Conservation (phyloP, 2,329 filamentous ascomycete species). For the Leptographium wingfieldii region DNA sequence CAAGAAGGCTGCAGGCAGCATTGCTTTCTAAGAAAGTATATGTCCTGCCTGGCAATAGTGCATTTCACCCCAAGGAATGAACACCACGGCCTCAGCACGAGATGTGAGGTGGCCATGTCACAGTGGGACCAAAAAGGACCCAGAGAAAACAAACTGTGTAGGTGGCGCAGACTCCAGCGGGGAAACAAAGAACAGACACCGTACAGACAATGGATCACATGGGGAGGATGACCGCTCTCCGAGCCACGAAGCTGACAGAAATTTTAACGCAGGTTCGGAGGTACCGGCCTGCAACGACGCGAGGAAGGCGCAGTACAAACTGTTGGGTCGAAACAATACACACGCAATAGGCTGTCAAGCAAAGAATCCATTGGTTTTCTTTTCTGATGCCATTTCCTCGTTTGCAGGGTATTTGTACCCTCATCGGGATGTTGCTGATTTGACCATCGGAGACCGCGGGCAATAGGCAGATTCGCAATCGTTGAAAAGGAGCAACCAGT, state of each 20-base stretch:
- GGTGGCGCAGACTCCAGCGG: background rate
- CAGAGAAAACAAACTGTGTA: background rate
- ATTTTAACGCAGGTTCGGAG: background rate
- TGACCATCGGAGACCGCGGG: background rate
- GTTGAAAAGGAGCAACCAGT: background rate
- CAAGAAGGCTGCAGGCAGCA: background rate
- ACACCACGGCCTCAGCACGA: background rate
- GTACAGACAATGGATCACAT: background rate
- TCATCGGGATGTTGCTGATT: background rate
- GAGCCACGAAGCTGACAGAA: background rate
- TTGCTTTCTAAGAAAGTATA: background rate
- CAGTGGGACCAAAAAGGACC: too few relatives aligned
- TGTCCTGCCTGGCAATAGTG: background rate
- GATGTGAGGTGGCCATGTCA: too few relatives aligned
- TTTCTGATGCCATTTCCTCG: background rate
- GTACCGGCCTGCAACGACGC: background rate
- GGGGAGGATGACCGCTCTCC: background rate
- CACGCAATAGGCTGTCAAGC: background rate
- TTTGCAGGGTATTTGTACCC: too few relatives aligned
- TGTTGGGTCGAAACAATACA: background rate
- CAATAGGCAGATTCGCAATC: background rate
- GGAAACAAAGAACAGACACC: background rate
- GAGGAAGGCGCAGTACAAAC: background rate
- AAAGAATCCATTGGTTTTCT: background rate
- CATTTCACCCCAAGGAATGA: background rate